These are phyloP conservation scores for Wickerhamomyces chambardii DNA, from an alignment of 805 yeast species.

Conservation along the genomic window DNA sequence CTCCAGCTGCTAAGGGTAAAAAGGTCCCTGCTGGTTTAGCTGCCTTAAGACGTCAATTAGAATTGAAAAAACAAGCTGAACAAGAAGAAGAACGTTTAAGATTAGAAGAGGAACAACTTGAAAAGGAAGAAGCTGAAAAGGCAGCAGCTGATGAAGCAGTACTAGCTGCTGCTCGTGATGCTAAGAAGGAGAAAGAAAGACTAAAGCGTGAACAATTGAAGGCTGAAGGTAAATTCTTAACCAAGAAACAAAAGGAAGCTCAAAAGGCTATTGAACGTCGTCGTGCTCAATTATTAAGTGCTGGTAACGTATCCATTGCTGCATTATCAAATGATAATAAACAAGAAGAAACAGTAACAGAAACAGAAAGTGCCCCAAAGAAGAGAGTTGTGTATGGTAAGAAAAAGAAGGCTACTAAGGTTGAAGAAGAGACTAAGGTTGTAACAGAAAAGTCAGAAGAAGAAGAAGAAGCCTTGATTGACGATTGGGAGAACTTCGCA, in stretches of 20 bases:
- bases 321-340: constrained; percentile 44
- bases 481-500: constrained; percentile 81
- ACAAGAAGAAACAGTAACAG: constrained; percentile 16
- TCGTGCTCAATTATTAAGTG: constrained; percentile 71
- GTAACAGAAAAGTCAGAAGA: constrained; percentile 18
- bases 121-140: constrained; percentile 40
- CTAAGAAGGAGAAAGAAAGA: constrained; percentile 82
- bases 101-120: constrained; percentile 61
- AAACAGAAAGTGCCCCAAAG: constrained; percentile 24
- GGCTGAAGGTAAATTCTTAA: constrained; percentile 91
- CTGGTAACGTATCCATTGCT: constrained; percentile 66
- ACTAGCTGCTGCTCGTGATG: constrained; percentile 46
- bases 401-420: constrained; percentile 47
- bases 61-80: constrained; percentile 78
- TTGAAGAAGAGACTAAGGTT: constrained; percentile 13
- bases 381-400: constrained; percentile 65
- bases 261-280: constrained; percentile 81
- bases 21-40: constrained; percentile 89
- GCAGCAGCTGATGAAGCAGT: constrained; percentile 32
- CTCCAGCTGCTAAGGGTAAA: constrained; percentile 32
- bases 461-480: constrained; percentile 46
- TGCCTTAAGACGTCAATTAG: constrained; percentile 83
- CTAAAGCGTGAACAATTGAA: constrained; percentile 83
- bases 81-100: constrained; percentile 68
- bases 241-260: constrained; percentile 94